Percentiles rank a stretch among this genome's conserved stretches.
phyloP scores from a whole-genome alignment of 495 filamentous ascomycete species.

The Lasiosphaeria ovina region DNA sequence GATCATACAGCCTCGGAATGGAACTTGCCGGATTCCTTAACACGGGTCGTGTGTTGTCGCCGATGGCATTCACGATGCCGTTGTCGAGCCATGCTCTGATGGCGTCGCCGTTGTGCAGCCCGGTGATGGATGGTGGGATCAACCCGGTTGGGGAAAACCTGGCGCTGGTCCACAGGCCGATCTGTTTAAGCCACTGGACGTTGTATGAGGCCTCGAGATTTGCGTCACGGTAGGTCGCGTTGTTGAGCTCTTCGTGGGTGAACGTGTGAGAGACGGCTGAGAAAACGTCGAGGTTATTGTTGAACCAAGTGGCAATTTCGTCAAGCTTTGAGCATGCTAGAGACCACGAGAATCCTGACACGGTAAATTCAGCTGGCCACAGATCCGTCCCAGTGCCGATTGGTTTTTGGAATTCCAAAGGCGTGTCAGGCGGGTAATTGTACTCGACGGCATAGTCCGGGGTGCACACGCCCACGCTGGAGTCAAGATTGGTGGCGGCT shows the following conservation, averaged over 20 bases:
- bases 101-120: conserved; percentile 63
- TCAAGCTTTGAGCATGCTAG: conserved; percentile 48
- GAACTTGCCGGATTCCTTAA: conserved; percentile 42
- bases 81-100: conserved; percentile 58
- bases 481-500: conserved; percentile 32
- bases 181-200: conserved; percentile 54
- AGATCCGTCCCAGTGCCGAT: conserved; percentile 54
- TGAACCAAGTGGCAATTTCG: conserved; percentile 51
- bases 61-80: conserved; percentile 59
- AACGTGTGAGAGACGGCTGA: conserved; percentile 62
- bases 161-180: conserved; percentile 42
- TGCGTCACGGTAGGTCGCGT: conserved; percentile 59
- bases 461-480: conserved; percentile 12
- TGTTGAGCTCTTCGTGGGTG: conserved; percentile 59
- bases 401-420: conserved; percentile 56
- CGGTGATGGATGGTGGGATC: conserved; percentile 64
- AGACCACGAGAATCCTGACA: conserved; percentile 45
- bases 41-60: conserved; percentile 58
- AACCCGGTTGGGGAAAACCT: conserved; percentile 53
- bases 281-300: conserved; percentile 53
- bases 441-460: conserved; percentile 25
- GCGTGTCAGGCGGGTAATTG: conserved; percentile 46
- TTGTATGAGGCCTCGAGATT: conserved; percentile 60
- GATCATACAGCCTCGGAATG: not conserved
- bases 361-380: conserved; percentile 50